Percentiles rank a stretch among this genome's conserved stretches.
Conservation (phyloP, 345 rosid species). For the Capsella bursapastoris region DNA sequence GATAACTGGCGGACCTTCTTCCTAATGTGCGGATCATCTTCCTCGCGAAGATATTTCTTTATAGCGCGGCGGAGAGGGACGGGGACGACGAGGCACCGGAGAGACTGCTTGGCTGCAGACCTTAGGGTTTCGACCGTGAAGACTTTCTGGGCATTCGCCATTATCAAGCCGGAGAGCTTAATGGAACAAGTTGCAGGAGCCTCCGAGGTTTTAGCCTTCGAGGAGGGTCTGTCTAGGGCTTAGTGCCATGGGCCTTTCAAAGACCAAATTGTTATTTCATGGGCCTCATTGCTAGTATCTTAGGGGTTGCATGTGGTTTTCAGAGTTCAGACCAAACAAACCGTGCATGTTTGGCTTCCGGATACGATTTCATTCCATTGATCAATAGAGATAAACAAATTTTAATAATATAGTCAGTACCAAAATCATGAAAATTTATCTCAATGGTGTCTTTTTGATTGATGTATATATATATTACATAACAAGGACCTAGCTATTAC, state of each 20-base stretch:
- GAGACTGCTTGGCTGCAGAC: conserved; percentile 75
- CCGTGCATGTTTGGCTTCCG: neutral
- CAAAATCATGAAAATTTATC: neutral
- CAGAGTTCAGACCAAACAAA: neutral
- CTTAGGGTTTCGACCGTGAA: conserved; percentile 63
- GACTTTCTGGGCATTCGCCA: conserved; percentile 56
- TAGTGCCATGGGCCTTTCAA: neutral
- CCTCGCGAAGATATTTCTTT: conserved; percentile 78
- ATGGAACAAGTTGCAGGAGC: conserved; percentile 1
- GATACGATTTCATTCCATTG: neutral
- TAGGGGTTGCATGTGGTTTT: too few species aligned
- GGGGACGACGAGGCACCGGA: conserved; percentile 70
- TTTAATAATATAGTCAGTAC: neutral
- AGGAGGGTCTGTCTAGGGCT: conserved; percentile 31
- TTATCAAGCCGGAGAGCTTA: conserved; percentile 27
- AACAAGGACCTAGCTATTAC: conserved; percentile 24
- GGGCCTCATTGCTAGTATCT: neutral
- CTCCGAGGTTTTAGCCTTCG: conserved; percentile 10
- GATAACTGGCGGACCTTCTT: conserved; percentile 80
- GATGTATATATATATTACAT: conserved; percentile 18
- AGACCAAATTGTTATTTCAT: neutral
- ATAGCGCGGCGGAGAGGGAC: conserved; percentile 92
- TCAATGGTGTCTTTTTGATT: neutral
- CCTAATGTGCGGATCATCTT: conserved; percentile 78
- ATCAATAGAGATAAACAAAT: neutral